Percentiles rank a stretch among this genome's conserved stretches.
These are phyloP conservation scores for Populus hybrid DNA, from an alignment of 441 rosid species.

Conservation along the genomic window DNA sequence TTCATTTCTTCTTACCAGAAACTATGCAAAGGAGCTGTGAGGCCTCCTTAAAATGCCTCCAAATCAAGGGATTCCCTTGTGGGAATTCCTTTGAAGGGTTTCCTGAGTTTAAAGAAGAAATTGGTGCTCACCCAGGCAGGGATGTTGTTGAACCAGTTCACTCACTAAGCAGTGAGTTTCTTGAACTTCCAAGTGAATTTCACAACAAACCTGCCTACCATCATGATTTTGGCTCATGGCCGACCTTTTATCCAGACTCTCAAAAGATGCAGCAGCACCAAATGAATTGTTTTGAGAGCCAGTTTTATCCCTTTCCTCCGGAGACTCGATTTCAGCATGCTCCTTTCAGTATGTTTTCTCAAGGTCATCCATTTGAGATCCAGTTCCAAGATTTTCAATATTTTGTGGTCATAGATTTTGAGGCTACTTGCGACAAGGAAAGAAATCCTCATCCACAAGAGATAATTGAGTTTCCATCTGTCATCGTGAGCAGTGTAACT, in stretches of 20 bases:
- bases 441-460: slow-evolving; percentile 67
- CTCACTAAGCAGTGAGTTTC: slow-evolving; percentile 25
- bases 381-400: slow-evolving; percentile 61
- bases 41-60: slow-evolving; percentile 58
- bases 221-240: slow-evolving; percentile 42
- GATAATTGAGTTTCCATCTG: slow-evolving; percentile 77
- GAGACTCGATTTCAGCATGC: slow-evolving; percentile 38
- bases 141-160: slow-evolving; percentile 35
- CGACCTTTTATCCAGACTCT: slow-evolving; percentile 39
- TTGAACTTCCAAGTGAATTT: slow-evolving; percentile 41
- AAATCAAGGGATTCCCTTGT: slow-evolving; percentile 36
- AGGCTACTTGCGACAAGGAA: slow-evolving; percentile 73
- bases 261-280: slow-evolving; percentile 43
- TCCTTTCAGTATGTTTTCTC: slow-evolving; percentile 31
- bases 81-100: slow-evolving; percentile 41
- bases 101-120: slow-evolving; percentile 36
- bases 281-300: slow-evolving; percentile 40
- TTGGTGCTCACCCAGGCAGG: slow-evolving; percentile 26
- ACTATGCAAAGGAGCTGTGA: slow-evolving; percentile 46
- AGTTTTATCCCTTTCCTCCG: slow-evolving; percentile 36
- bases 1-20: slow-evolving; percentile 31
- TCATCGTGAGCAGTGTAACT: slow-evolving; percentile 53
- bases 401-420: slow-evolving; percentile 73
- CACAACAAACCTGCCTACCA: slow-evolving; percentile 35
- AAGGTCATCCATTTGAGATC: slow-evolving; percentile 37